Percentiles rank a stretch among this genome's conserved stretches.
phyloP scores from a whole-genome alignment of 2,329 filamentous ascomycete genomes.

The Trichoderma harzianum region DNA sequence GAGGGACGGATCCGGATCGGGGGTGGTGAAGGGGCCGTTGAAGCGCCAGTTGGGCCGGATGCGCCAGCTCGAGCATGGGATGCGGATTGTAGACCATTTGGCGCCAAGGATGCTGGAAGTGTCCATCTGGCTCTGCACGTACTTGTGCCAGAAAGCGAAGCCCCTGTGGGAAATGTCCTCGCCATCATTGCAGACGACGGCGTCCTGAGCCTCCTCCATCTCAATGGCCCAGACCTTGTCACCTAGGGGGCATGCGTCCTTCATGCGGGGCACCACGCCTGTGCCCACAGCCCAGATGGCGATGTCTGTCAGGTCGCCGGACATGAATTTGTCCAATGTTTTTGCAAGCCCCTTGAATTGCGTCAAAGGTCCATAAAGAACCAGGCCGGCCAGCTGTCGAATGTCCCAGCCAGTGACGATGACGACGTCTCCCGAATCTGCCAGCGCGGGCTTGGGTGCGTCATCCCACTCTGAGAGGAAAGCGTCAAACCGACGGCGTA shows the following conservation, averaged over 20 bases:
- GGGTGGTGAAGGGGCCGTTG: conserved; percentile 33
- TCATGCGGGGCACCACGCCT: conserved; percentile 22
- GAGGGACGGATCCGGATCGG: conserved; percentile 24
- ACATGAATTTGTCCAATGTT: conserved; percentile 22
- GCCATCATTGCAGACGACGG: conserved; percentile 38
- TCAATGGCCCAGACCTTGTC: not conserved
- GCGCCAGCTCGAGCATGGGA: conserved; percentile 39
- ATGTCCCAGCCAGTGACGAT: conserved; percentile 34
- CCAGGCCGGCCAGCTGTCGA: conserved; percentile 24
- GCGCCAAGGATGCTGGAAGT: conserved; percentile 33
- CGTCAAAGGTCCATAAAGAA: conserved; percentile 32
- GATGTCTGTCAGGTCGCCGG: conserved; percentile 20
- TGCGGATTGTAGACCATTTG: conserved; percentile 35
- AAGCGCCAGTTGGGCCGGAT: conserved; percentile 41
- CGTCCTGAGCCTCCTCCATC: conserved; percentile 23
- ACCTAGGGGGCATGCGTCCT: conserved; percentile 21
- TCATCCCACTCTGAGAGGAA: conserved; percentile 31
- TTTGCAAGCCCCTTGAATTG: conserved; percentile 19
- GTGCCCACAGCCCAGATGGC: not conserved
- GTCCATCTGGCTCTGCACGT: conserved; percentile 27
- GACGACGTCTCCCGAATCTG: conserved; percentile 22
- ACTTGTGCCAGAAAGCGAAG: conserved; percentile 28
- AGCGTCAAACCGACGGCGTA: conserved; percentile 32
- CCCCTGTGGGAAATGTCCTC: conserved; percentile 23
- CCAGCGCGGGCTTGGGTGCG: conserved; percentile 26